A percentile compares a stretch with the other conserved stretches of the same genome.
These are phyloP conservation scores for Clonostachys solani DNA, from an alignment of 2,329 filamentous ascomycete genomes.

Conservation along the genomic window DNA sequence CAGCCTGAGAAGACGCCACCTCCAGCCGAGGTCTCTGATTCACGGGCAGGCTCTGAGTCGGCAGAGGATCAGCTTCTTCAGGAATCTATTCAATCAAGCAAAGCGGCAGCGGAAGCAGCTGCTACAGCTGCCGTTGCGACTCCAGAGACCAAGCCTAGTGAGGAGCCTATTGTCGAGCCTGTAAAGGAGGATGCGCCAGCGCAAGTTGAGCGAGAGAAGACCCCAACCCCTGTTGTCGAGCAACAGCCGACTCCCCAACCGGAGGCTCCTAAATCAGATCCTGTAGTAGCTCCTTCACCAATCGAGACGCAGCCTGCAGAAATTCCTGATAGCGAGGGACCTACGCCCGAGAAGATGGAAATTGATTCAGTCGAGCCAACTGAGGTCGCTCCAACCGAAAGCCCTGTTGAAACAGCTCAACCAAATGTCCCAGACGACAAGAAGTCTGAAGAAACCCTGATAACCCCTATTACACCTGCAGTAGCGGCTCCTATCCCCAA, in stretches of 20 bases:
- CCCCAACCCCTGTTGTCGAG: background rate
- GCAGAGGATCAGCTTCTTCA: conserved; percentile 40
- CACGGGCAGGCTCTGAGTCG: conserved; percentile 4
- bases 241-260: background rate
- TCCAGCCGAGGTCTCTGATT: background rate
- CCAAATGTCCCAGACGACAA: too few relatives aligned
- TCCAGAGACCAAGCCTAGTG: background rate
- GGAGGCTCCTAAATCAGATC: background rate
- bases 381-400: too few relatives aligned
- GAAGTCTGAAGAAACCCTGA: too few relatives aligned
- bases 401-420: too few relatives aligned
- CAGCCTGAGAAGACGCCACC: background rate
- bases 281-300: background rate
- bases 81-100: conserved; percentile 29
- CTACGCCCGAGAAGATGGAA: conserved; percentile 24
- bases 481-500: background rate
- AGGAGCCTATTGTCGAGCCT: background rate
- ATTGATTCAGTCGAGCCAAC: conserved; percentile 17
- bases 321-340: conserved; percentile 28
- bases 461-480: background rate
- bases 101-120: conserved; percentile 8
- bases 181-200: too few relatives aligned
- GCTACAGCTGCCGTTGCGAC: conserved; percentile 5
- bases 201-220: too few relatives aligned
- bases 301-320: conserved; percentile 8